These are phyloP conservation scores for Aristolochia fimbriata DNA, from an alignment of 164 flowering plant species.

Conservation along the genomic window DNA sequence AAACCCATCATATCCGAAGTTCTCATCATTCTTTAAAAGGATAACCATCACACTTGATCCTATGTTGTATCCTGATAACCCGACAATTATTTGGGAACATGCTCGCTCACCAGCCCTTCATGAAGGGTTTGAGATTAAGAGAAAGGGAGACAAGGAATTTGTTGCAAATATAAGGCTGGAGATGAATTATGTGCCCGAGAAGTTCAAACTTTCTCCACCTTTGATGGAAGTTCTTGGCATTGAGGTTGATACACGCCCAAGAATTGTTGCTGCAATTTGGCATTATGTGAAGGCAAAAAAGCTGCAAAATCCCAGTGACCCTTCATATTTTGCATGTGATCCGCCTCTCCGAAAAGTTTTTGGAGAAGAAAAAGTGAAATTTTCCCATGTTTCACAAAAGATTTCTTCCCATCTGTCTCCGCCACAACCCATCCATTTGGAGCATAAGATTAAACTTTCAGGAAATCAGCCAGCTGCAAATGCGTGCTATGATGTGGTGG, in stretches of 20 bases:
- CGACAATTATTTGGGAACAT: conserved; percentile 70
- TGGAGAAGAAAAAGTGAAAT: conserved; percentile 78
- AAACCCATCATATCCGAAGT: conserved; percentile 39
- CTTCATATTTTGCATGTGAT: conserved; percentile 61
- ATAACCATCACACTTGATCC: conserved; percentile 68
- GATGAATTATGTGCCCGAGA: conserved; percentile 73
- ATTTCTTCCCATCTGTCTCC: conserved; percentile 55
- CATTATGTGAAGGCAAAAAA: conserved; percentile 65
- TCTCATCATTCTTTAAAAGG: conserved; percentile 77
- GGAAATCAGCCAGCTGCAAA: conserved; percentile 62
- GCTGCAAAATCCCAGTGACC: conserved; percentile 55
- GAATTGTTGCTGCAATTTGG: conserved; percentile 75
- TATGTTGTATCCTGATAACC: conserved; percentile 67
- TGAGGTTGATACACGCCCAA: conserved; percentile 69
- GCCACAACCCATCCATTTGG: conserved; percentile 63
- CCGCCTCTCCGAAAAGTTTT: conserved; percentile 66
- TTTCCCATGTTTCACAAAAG: conserved; percentile 51
- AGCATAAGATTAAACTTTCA: conserved; percentile 73
- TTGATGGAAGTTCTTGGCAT: conserved; percentile 65
- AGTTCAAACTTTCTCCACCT: conserved; percentile 56
- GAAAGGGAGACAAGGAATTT: conserved; percentile 86
- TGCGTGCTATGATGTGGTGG: conserved; percentile 70
- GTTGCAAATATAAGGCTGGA: conserved; percentile 54
- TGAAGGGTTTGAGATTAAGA: conserved; percentile 87
- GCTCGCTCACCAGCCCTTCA: conserved; percentile 55